Evolutionary conservation across 2,329 filamentous ascomycete genomes (phyloP), one percentile per base, ranked within the genome.

Genomic region (Didymella keratinophila): DNA sequence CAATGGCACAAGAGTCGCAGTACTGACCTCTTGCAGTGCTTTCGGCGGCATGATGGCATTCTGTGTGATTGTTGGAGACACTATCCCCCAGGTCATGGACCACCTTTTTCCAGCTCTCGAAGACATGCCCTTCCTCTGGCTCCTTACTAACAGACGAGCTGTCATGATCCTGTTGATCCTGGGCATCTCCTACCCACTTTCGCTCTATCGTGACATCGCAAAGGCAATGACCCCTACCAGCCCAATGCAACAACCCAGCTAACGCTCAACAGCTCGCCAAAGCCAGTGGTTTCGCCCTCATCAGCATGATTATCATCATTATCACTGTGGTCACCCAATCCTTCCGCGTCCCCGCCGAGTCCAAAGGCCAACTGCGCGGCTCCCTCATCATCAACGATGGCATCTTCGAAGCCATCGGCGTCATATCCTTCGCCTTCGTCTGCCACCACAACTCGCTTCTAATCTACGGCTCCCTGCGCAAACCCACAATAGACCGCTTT

Each of bases 21-120:
- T 58, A 52, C 69, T 76, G 61, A 76, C 65, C 30, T 18, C 34
- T 14, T 25, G 37, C 61, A 83, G 81, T 83, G 95, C 95, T 2
- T 99, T 98, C 81, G 95, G 95, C 56, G 95, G 95, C 64, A 99
- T 99, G 95, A 87, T 99, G 55, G 95, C 95, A 14, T 99, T 98
- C 77, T 95, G 93, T 66, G 93, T 99, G 71, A 97, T 99, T 71
- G 91, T 99, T 10, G 95, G 95, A 59, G 95, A 99, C 76, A 93
- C 92, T 0, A 97, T 99, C 72, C 95, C 95, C 3, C 92, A 93
- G 75, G 95, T 99, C 46, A 77, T 98, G 70, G 80, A 83, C 46
- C 92, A 93, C 4, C 78, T 97, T 5, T 97, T 94, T 81, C 93
- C 95, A 0, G 86, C 86, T 2, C 75, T 98, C 58, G 79, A 81